Conservation (phyloP, 441 rosid species). For the Hura crepitans region DNA sequence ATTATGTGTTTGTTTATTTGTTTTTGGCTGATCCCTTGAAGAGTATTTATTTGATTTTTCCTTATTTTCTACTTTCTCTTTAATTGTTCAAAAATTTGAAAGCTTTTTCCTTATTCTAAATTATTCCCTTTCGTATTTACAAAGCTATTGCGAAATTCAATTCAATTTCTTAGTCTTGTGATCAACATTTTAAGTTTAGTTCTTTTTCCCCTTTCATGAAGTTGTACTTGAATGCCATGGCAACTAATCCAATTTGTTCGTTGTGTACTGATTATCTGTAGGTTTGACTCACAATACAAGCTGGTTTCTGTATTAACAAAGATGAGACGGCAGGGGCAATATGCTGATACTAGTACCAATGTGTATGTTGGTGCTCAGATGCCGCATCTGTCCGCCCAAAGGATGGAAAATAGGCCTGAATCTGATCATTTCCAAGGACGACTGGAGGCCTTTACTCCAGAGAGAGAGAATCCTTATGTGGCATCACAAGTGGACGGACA, state of each 20-base stretch:
- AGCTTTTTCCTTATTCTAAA: neutral
- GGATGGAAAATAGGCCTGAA: conserved; percentile 44
- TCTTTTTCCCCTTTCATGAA: neutral
- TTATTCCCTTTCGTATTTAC: neutral
- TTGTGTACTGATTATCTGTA: conserved; percentile 7
- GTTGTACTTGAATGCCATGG: neutral
- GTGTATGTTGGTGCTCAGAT: conserved; percentile 54
- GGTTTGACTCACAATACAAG: conserved; percentile 16
- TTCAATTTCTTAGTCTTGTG: too few species aligned
- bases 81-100: too few species aligned
- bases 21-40: too few species aligned
- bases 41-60: neutral
- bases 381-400: conserved; percentile 49
- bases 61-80: neutral
- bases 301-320: conserved; percentile 10
- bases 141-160: too few species aligned
- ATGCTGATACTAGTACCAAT: conserved; percentile 48
- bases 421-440: conserved; percentile 58
- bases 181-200: neutral
- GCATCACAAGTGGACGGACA: conserved; percentile 52
- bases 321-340: conserved; percentile 73
- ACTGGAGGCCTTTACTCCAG: conserved; percentile 87
- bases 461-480: conserved; percentile 55
- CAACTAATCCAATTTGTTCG: neutral
- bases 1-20: too few species aligned